phyloP scores from a whole-genome alignment of 768 basidiomycete genomes.

The Pleurotus tuoliensis region DNA sequence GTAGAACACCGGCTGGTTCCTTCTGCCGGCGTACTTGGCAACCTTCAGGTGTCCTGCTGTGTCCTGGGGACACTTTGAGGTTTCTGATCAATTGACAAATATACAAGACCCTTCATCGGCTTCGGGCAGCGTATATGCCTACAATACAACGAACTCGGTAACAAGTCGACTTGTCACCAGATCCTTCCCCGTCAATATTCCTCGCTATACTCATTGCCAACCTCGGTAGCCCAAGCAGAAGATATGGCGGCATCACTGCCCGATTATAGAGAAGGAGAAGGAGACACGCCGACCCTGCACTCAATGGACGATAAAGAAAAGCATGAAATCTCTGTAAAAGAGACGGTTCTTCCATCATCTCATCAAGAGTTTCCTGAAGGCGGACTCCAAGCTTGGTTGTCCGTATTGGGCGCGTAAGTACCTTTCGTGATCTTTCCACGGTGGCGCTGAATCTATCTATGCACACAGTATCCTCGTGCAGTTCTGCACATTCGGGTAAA shows the following conservation, averaged over 20 bases:
- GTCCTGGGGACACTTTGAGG: no score
- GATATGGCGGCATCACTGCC: background rate
- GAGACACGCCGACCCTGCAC: constrained; percentile 1
- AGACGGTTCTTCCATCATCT: background rate
- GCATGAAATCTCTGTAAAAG: background rate
- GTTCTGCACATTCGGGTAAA: constrained; percentile 40
- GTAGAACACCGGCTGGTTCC: no score
- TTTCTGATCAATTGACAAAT: background rate
- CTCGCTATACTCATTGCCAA: background rate
- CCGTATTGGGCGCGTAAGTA: constrained; percentile 16
- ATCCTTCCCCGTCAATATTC: background rate
- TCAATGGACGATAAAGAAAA: background rate
- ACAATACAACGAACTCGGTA: background rate
- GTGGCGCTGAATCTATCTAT: background rate
- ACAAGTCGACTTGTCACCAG: background rate
- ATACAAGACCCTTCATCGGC: constrained; percentile 1
- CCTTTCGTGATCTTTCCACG: background rate
- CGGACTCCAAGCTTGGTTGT: constrained; percentile 16
- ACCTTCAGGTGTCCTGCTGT: no score
- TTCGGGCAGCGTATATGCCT: constrained; percentile 1
- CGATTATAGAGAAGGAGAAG: background rate
- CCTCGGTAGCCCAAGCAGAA: background rate
- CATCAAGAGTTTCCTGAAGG: constrained; percentile 13
- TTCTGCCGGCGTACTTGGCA: no score
- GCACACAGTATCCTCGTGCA: constrained; percentile 32